These are phyloP conservation scores for Pythium rhizo-oryzae DNA, from an alignment of 352 stramenopile genomes.

Conservation along the genomic window DNA sequence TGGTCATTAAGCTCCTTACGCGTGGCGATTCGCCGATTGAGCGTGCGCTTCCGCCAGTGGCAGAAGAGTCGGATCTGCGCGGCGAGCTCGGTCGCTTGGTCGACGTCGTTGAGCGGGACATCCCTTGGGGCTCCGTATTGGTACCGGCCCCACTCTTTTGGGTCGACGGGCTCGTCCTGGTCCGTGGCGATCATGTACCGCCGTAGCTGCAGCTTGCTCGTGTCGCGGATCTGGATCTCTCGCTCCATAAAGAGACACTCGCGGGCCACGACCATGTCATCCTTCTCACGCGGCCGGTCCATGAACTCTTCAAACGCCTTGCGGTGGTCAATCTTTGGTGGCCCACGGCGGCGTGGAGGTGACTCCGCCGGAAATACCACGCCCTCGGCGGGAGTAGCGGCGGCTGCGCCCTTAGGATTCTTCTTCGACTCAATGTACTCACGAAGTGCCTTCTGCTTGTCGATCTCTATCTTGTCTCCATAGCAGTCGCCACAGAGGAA, in stretches of 20 bases:
- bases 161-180: conserved; percentile 51
- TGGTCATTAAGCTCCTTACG: conserved; percentile 41
- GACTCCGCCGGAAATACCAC: background rate
- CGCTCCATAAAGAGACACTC: conserved; percentile 67
- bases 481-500: conserved; percentile 75
- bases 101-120: conserved; percentile 49
- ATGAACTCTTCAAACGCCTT: conserved; percentile 63
- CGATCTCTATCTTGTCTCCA: conserved; percentile 47
- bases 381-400: background rate
- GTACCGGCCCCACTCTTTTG: conserved; percentile 67
- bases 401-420: background rate
- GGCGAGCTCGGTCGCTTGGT: conserved; percentile 46
- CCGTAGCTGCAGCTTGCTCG: conserved; percentile 54
- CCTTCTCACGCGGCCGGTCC: conserved; percentile 40
- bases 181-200: conserved; percentile 80
- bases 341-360: conserved; percentile 26
- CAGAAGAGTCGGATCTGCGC: conserved; percentile 67
- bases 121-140: conserved; percentile 46
- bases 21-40: conserved; percentile 43
- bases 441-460: conserved; percentile 45
- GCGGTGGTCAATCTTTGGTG: conserved; percentile 52
- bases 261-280: conserved; percentile 38
- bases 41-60: conserved; percentile 43
- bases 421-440: conserved; percentile 32
- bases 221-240: conserved; percentile 56